phyloP scores from a whole-genome alignment of 2,329 filamentous ascomycete species.

The Fusarium pseudoanthophilum region DNA sequence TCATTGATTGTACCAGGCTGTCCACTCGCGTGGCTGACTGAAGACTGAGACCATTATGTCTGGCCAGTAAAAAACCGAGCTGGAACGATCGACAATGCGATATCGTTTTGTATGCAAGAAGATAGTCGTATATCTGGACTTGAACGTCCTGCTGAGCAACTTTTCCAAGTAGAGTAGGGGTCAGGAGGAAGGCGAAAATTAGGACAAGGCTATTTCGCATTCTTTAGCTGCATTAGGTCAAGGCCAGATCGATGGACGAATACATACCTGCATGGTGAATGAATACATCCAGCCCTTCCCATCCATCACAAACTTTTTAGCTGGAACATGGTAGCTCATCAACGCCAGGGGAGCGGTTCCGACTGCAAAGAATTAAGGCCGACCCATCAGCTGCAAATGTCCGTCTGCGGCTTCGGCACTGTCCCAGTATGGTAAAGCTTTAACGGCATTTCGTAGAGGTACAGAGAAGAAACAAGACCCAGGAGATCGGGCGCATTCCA shows the following conservation, averaged over 20 bases:
- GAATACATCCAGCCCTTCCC: neutral
- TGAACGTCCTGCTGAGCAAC: neutral
- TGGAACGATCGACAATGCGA: conserved; percentile 10
- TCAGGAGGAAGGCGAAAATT: conserved; percentile 14
- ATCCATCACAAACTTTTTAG: neutral
- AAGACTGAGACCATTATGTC: neutral
- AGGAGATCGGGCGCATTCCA: conserved; percentile 36
- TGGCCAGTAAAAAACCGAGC: conserved; percentile 10
- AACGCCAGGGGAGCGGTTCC: conserved; percentile 34
- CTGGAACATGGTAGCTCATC: conserved; percentile 13
- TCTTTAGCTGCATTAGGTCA: conserved; percentile 39
- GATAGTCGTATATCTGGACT: neutral
- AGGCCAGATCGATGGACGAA: conserved; percentile 4
- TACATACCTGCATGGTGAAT: neutral
- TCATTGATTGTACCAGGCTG: neutral
- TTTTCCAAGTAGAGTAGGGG: conserved; percentile 3
- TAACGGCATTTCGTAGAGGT: conserved; percentile 33
- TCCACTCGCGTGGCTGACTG: conserved; percentile 4
- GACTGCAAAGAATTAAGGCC: conserved; percentile 26
- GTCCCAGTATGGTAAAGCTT: conserved; percentile 31
- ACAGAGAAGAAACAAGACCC: conserved; percentile 31
- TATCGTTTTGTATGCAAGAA: conserved; percentile 1
- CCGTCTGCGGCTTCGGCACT: conserved; percentile 32
- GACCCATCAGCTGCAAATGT: conserved; percentile 28
- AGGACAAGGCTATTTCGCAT: conserved; percentile 31